phyloP scores from a whole-genome alignment of 306 rosid species.

The Fragaria iinumae region DNA sequence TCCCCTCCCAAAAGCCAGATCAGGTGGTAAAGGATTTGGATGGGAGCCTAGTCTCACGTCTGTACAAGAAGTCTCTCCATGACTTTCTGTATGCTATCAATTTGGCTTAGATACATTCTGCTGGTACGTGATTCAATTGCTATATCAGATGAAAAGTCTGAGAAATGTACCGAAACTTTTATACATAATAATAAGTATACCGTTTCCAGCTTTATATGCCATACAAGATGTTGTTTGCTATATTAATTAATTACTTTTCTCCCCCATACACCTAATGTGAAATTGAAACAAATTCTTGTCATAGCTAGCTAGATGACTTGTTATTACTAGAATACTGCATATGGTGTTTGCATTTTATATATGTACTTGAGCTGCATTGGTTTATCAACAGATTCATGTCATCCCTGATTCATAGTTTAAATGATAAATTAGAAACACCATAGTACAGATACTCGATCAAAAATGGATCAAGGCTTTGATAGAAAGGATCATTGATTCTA shows the following conservation, averaged over 20 bases:
- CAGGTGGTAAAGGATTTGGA: slow-evolving; percentile 22
- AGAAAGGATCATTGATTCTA: slow-evolving; percentile 11
- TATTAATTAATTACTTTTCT: neutral
- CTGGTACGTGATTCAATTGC: slow-evolving; percentile 19
- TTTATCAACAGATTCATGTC: neutral
- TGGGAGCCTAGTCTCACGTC: slow-evolving; percentile 69
- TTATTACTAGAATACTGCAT: neutral
- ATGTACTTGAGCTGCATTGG: neutral
- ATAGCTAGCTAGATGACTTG: neutral
- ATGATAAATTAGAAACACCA: neutral
- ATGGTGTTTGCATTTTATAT: neutral
- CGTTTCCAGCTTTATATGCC: neutral
- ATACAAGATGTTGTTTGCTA: neutral
- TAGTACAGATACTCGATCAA: neutral
- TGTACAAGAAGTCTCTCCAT: slow-evolving; percentile 72
- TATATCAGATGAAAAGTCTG: neutral
- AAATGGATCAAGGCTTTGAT: no score
- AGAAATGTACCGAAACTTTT: neutral
- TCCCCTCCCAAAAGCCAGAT: slow-evolving; percentile 55
- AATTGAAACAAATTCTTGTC: neutral
- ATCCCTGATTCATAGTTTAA: neutral
- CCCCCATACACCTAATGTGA: neutral
- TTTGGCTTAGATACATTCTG: neutral
- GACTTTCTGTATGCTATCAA: slow-evolving; percentile 18
- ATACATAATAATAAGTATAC: slow-evolving; percentile 9